phyloP scores from a whole-genome alignment of 352 stramenopile genomes.

The Ochromonadaceae sp. region DNA sequence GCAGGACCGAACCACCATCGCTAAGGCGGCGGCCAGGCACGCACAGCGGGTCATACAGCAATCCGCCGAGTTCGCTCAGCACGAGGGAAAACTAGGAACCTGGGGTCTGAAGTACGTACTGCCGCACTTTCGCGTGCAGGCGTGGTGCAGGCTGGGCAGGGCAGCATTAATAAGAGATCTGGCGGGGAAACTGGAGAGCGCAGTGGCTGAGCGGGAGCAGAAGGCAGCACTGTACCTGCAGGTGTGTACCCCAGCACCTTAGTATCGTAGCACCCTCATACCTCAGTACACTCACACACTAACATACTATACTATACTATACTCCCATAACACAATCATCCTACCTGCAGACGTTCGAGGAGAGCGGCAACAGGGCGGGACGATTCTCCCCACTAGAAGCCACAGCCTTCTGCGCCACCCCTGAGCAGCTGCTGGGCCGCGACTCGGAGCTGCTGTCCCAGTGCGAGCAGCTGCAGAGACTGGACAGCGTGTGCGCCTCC shows the following conservation, averaged over 20 bases:
- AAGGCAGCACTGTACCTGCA: background rate
- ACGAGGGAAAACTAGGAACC: constrained; percentile 1
- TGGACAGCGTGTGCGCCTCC: too few species aligned
- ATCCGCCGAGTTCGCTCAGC: background rate
- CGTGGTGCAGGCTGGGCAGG: background rate
- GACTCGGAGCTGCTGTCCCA: too few species aligned
- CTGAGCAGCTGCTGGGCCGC: too few species aligned
- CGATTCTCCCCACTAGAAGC: background rate
- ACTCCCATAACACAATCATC: background rate
- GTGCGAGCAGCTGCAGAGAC: too few species aligned
- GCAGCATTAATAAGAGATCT: background rate
- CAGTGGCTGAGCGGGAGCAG: background rate
- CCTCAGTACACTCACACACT: background rate
- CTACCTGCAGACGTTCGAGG: constrained; percentile 5
- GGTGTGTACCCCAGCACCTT: background rate
- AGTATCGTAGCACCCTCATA: background rate
- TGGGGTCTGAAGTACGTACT: background rate
- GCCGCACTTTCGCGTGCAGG: background rate
- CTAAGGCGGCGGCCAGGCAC: too few species aligned
- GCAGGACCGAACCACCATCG: too few species aligned
- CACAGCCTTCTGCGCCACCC: constrained; percentile 13
- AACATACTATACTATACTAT: background rate
- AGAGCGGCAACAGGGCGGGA: background rate
- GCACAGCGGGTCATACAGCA: too few species aligned
- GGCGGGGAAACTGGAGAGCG: too few species aligned